phyloP scores from a whole-genome alignment of 345 rosid genomes.

The Punica granatum region DNA sequence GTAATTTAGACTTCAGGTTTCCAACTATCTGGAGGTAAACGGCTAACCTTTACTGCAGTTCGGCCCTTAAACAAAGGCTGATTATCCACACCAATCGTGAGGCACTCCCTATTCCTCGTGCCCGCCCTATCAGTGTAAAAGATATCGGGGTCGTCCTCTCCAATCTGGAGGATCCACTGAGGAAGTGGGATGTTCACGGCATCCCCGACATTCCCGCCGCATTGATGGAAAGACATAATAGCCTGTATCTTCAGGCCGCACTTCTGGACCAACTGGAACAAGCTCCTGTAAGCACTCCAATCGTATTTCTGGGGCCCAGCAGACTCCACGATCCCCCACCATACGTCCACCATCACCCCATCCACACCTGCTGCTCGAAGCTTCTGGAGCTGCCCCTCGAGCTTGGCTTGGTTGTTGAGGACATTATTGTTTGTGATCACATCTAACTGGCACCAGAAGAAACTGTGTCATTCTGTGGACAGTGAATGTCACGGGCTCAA shows the following conservation, averaged over 20 bases:
- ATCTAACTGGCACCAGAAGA: constrained; percentile 37
- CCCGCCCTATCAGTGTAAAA: constrained; percentile 55
- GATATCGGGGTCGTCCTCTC: constrained; percentile 50
- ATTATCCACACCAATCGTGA: constrained; percentile 63
- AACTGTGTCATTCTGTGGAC: not conserved
- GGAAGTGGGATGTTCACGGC: constrained; percentile 69
- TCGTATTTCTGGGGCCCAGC: constrained; percentile 54
- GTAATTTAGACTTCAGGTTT: no score
- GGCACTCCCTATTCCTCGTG: constrained; percentile 57
- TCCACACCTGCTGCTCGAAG: constrained; percentile 60
- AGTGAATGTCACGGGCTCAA: not conserved
- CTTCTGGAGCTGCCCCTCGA: constrained; percentile 51
- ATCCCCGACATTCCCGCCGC: constrained; percentile 87
- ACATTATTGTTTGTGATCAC: constrained; percentile 50
- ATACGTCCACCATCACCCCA: constrained; percentile 78
- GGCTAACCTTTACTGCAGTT: constrained; percentile 57
- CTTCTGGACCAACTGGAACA: constrained; percentile 41
- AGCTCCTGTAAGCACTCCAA: constrained; percentile 69
- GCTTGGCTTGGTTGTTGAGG: constrained; percentile 25
- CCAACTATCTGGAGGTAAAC: no score
- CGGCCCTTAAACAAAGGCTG: constrained; percentile 52
- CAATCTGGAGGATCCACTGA: constrained; percentile 54
- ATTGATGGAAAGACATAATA: constrained; percentile 83
- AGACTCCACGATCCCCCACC: constrained; percentile 81
- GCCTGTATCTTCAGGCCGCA: constrained; percentile 59